Evolutionary conservation across 1,139 yeast species (phyloP).

Genomic region (Torulaspora globosa): DNA sequence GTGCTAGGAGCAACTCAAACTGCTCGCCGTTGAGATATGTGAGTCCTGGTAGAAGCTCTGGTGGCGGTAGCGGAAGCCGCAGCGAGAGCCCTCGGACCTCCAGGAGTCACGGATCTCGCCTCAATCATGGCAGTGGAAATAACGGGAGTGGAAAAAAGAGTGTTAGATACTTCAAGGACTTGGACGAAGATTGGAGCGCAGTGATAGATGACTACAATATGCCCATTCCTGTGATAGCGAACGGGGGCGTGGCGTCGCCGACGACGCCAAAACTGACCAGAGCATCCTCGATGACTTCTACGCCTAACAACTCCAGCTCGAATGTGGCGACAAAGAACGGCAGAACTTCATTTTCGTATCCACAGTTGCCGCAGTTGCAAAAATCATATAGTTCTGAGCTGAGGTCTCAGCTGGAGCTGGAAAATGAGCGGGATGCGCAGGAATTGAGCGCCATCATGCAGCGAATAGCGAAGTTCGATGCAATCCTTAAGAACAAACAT

Average conservation of each 20-base stretch:
- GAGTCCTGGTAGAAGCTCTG: constrained; percentile 18
- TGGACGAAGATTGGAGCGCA: constrained; percentile 93
- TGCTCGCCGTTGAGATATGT: constrained; percentile 28
- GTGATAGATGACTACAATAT: constrained; percentile 50
- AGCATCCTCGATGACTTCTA: constrained; percentile 15
- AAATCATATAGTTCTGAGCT: constrained; percentile 32
- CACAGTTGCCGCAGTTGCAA: constrained; percentile 33
- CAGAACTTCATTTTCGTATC: constrained; percentile 26
- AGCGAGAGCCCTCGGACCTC: constrained; percentile 21
- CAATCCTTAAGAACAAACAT: constrained; percentile 52
- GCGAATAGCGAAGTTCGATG: constrained; percentile 64
- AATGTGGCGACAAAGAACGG: constrained; percentile 18
- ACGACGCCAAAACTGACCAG: constrained; percentile 16
- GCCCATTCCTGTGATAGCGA: constrained; percentile 42
- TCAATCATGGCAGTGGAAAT: constrained; percentile 17
- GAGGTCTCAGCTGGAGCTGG: constrained; percentile 30
- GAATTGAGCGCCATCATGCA: constrained; percentile 56
- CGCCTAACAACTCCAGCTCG: constrained; percentile 34
- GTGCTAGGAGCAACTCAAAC: constrained; percentile 20
- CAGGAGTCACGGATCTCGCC: constrained; percentile 13
- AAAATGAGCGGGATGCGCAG: constrained; percentile 44
- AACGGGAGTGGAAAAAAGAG: constrained; percentile 12
- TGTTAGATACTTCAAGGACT: constrained; percentile 48
- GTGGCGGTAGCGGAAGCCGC: constrained; percentile 9
- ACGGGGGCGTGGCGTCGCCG: constrained; percentile 31